Conservation (phyloP, 192 early-diverging fungal genomes). For the Entomortierella parvispora region DNA sequence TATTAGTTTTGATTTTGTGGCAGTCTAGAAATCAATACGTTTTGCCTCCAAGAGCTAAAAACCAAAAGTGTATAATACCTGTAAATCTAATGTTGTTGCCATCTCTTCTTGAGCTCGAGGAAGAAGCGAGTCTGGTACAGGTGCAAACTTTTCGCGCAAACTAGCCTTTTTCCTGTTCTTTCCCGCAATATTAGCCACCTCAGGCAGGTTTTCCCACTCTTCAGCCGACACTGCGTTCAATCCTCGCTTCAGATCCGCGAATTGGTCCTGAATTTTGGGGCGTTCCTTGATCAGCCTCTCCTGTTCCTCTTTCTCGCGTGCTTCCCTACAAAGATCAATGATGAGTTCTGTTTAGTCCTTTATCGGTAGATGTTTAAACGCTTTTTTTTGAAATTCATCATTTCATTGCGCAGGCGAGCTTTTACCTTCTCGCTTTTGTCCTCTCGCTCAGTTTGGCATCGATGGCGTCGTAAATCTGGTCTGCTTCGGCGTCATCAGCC, state of each 20-base stretch:
- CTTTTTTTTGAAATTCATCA: no score
- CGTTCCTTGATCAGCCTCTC: slow-evolving; percentile 72
- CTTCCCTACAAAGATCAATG: slow-evolving; percentile 62
- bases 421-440: slow-evolving; percentile 67
- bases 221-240: slow-evolving; percentile 79
- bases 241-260: slow-evolving; percentile 90
- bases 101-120: slow-evolving; percentile 64
- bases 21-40: no score
- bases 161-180: slow-evolving; percentile 76
- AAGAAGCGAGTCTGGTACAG: slow-evolving; percentile 73
- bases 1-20: no score
- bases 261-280: slow-evolving; percentile 89
- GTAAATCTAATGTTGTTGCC: slow-evolving; percentile 70
- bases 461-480: slow-evolving; percentile 88
- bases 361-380: neutral
- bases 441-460: slow-evolving; percentile 93
- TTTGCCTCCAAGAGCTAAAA: no score
- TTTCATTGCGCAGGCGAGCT: neutral
- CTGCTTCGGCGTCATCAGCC: slow-evolving; percentile 97
- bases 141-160: slow-evolving; percentile 62
- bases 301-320: slow-evolving; percentile 75
- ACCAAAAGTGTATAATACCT: slow-evolving; percentile 30
- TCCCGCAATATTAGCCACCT: slow-evolving; percentile 87
- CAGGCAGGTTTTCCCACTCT: slow-evolving; percentile 86
- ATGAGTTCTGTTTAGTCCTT: neutral